Base-by-base conservation (phyloP, 129 eudicot species). In the Lactuca sativa region DNA sequence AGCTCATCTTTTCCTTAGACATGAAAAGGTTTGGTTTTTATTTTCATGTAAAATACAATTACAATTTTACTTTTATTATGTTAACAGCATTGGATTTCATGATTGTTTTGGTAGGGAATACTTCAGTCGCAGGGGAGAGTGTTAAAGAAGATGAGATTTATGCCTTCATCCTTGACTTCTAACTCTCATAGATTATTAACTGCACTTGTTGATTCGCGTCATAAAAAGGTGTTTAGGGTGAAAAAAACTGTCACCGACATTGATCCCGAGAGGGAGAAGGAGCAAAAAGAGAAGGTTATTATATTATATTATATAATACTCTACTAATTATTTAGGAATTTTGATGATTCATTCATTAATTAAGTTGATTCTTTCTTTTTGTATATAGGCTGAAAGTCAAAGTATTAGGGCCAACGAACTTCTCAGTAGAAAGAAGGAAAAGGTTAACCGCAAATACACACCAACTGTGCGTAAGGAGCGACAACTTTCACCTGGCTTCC, bases 201-300 rank as follows among this genome's bases (percentile, higher is more conserved):
- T 64, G 97, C 97, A 59, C 83, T 95, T 40, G 99, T 95, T 64
- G 99, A 95, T 71, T 90, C 97, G n/a, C 83, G 97, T 43, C 99
- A 95, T 80, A 90, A 95, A 78, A 95, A 95, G 80, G 91, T 87
- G 18, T 90, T 80, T 73, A 95, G 86, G 67, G 95, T 95, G 65
- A 95, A 95, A 78, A 95, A 90, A 67, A 90, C 97, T 32, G 76
- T 95, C 81, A 95, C 99, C 59, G 97, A 95, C 78, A 91, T 90
- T 54, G 99, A 95, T 69, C 99, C 99, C 56, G 99, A 95, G 93
- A 82, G 89, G 81, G 99, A 95, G 86, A 95, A 95, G 80, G 99
- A 95, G 74, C 90, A 87, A 71, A 95, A 82, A 67, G 99, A 90
- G 72, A 87, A 77, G 96, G 99, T 95, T 31, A 87, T 74, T 74